Conservation (phyloP, 805 yeast genomes). For the Lachancea cidri region DNA sequence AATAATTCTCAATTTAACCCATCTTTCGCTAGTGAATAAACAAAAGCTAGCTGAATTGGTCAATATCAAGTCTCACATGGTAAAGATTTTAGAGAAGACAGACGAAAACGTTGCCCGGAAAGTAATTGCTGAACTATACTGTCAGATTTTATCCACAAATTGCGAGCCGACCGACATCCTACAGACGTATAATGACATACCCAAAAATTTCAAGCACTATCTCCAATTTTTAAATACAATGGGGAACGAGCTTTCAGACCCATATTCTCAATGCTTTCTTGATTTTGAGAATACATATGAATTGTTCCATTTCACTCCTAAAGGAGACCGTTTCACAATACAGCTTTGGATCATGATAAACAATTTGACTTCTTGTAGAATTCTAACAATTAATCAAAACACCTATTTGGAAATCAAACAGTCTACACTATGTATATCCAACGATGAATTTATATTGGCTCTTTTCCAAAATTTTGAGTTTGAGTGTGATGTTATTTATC, state of each 20-base stretch:
- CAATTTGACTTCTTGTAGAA: conserved; percentile 24
- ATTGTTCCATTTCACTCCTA: conserved; percentile 7
- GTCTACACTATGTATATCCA: conserved; percentile 24
- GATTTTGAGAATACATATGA: conserved; percentile 29
- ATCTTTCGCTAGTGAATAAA: conserved; percentile 21
- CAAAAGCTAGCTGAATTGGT: conserved; percentile 14
- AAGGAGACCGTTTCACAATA: conserved; percentile 15
- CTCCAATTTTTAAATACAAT: conserved; percentile 14
- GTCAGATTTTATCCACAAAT: conserved; percentile 15
- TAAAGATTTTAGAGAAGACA: conserved; percentile 3
- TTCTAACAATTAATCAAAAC: conserved; percentile 24
- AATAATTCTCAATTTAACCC: conserved; percentile 20
- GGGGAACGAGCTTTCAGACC: conserved; percentile 16
- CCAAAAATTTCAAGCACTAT: neutral
- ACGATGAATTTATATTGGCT: conserved; percentile 27
- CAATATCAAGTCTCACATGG: conserved; percentile 7
- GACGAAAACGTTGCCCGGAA: neutral
- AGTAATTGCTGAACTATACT: conserved; percentile 15
- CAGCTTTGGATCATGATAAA: conserved; percentile 30
- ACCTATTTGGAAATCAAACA: conserved; percentile 28
- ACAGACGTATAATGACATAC: conserved; percentile 11
- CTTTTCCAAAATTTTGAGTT: conserved; percentile 27
- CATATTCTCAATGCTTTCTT: conserved; percentile 22
- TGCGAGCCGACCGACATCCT: conserved; percentile 19
- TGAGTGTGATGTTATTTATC: conserved; percentile 17